These are phyloP conservation scores for Copromyces sp. DNA, from an alignment of 495 filamentous ascomycete genomes.

Conservation along the genomic window DNA sequence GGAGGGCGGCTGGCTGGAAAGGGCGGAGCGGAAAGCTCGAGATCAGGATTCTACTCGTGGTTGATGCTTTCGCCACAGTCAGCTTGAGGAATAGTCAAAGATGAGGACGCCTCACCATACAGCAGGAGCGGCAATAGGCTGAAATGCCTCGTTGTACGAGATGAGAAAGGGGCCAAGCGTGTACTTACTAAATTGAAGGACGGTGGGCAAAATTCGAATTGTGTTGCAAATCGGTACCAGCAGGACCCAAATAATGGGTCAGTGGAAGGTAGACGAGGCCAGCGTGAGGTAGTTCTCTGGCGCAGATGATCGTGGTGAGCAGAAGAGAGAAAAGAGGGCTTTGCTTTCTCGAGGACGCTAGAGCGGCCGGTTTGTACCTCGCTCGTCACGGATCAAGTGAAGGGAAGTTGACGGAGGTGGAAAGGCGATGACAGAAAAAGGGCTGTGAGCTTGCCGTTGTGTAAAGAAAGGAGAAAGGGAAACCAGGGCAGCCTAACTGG, in stretches of 20 bases:
- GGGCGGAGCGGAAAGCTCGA: neutral
- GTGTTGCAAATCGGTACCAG: neutral
- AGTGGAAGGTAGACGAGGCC: neutral
- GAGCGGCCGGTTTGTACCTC: too few relatives aligned
- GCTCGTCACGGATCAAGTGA: neutral
- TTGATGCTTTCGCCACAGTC: neutral
- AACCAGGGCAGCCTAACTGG: too few relatives aligned
- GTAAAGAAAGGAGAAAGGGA: too few relatives aligned
- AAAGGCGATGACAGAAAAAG: too few relatives aligned
- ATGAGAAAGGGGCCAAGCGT: neutral
- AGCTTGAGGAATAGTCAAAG: neutral
- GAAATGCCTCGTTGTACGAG: neutral
- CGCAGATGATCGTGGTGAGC: neutral
- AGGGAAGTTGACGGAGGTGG: neutral
- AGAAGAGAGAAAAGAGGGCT: neutral
- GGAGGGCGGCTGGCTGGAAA: neutral
- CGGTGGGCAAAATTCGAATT: too few relatives aligned
- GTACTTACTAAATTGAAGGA: neutral
- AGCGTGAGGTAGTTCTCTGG: neutral
- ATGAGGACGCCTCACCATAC: neutral
- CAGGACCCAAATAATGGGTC: neutral
- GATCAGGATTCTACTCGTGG: neutral
- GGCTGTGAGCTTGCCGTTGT: too few relatives aligned
- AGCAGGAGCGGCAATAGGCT: neutral
- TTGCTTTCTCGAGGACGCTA: too few relatives aligned